phyloP scores from a whole-genome alignment of 2,329 filamentous ascomycete genomes.

The Zymoseptoria tritici region DNA sequence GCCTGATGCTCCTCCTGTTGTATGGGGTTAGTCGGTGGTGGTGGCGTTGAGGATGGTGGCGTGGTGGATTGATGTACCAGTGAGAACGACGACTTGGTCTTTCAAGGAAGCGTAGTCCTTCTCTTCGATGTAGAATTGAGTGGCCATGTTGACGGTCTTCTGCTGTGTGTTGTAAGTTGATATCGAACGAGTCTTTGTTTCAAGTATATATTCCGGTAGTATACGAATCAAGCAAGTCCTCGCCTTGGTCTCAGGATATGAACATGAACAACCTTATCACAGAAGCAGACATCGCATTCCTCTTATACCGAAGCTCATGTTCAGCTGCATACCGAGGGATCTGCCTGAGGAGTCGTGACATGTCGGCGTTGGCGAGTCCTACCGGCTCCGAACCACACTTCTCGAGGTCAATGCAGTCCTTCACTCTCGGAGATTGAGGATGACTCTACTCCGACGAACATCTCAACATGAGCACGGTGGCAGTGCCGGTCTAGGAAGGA shows the following conservation, averaged over 20 bases:
- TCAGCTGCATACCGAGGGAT: neutral
- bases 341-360: neutral
- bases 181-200: neutral
- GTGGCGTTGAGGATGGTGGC: neutral
- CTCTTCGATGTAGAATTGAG: conserved; percentile 20
- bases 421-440: too few species aligned
- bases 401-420: neutral
- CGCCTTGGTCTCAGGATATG: neutral
- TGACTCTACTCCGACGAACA: too few species aligned
- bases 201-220: neutral
- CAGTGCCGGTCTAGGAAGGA: neutral
- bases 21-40: neutral
- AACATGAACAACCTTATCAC: neutral
- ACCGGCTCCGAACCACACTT: neutral
- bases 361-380: neutral
- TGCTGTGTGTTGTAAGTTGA: neutral
- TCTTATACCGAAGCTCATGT: neutral
- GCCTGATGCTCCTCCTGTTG: conserved; percentile 49
- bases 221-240: neutral
- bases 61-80: conserved; percentile 7
- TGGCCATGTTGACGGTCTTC: conserved; percentile 12
- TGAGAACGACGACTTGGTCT: conserved; percentile 21
- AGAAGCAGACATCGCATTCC: neutral
- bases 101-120: conserved; percentile 17
- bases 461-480: too few species aligned